A percentile compares a stretch with the other conserved stretches of the same genome.
These are phyloP conservation scores for Linum tenue DNA, from an alignment of 345 rosid genomes.

Conservation along the genomic window DNA sequence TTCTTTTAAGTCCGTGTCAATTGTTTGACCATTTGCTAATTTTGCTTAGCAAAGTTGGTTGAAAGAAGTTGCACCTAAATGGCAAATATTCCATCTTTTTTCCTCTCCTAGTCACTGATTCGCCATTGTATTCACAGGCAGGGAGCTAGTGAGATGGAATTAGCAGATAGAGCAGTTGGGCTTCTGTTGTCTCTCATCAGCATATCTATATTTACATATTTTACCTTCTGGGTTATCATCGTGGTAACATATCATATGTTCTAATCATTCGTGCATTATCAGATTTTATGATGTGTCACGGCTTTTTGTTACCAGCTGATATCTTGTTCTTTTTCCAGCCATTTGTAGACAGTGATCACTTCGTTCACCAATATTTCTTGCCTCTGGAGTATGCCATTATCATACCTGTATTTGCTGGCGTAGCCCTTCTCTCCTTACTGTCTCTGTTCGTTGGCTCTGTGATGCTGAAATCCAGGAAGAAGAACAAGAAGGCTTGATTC, in stretches of 20 bases:
- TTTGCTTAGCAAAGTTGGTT: too few species aligned
- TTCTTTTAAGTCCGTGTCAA: too few species aligned
- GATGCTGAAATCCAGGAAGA: slow-evolving; percentile 75
- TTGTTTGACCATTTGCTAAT: too few species aligned
- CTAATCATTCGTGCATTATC: not conserved
- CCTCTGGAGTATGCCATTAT: slow-evolving; percentile 78
- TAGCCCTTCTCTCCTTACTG: slow-evolving; percentile 54
- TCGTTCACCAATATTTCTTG: slow-evolving; percentile 75
- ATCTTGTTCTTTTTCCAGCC: slow-evolving; percentile 44
- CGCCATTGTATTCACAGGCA: slow-evolving; percentile 3
- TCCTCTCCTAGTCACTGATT: not conserved
- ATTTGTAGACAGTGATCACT: slow-evolving; percentile 81
- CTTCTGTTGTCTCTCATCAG: slow-evolving; percentile 55
- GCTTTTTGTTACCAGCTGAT: not conserved
- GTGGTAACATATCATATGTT: slow-evolving; percentile 35
- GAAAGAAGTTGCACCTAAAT: too few species aligned
- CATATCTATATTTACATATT: slow-evolving; percentile 78
- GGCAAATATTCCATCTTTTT: too few species aligned
- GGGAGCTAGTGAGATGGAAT: slow-evolving; percentile 39
- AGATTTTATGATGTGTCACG: not conserved
- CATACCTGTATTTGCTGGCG: slow-evolving; percentile 66
- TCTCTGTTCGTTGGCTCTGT: slow-evolving; percentile 65
- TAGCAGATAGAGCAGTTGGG: slow-evolving; percentile 83
- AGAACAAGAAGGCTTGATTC: slow-evolving; percentile 65
- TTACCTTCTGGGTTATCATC: slow-evolving; percentile 93